Evolutionary conservation across 352 stramenopile genomes (phyloP), one percentile per base, ranked within the genome.

Genomic region (Paralagenidium karlingii): DNA sequence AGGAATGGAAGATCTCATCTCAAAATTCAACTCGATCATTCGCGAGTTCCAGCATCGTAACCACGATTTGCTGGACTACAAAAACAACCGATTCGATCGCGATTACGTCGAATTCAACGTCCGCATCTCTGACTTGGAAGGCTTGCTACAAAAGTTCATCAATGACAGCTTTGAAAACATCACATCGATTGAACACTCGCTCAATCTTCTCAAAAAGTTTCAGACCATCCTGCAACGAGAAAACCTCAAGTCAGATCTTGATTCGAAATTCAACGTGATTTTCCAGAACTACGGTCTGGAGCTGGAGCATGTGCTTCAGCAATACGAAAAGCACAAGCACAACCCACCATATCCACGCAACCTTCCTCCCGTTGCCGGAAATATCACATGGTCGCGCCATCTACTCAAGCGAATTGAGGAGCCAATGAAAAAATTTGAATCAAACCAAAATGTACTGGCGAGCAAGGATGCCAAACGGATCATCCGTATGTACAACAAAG

Each of bases 401-500:
- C 51, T 99, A 22, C 65, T 99, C 24, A 97, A 98, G 63, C 83
- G 95, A 13, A 99, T 99, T 45, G 95, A 99, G 71, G 93, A 97
- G 51, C 95, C 95, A 7, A 99, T 99, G 95, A 97, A 97, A 49
- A 96, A 97, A 45, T 99, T 99, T 48, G 94, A 99, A 62, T 93
- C 76, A 13, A 98, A 98, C 45, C 90, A 98, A 58, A 97, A 96
- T 34, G 93, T 98, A 2, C 60, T 99, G 15, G 88, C 89, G 1
- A 95, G 82, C 32, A 98, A 98, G 58, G 94, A 98, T 49, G 93
- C 91, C 12, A 97, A 96, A 52, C 86, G 92, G 1, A 98, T 98
- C 50, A 97, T 99, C 49, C 96, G 96, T 41, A 97, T 97, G 76
- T 99, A 99, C 76, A 99, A 99, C 68, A 98, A 98, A 49, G 89